Conservation (phyloP, 345 rosid species). For the Gossypium raimondii region DNA sequence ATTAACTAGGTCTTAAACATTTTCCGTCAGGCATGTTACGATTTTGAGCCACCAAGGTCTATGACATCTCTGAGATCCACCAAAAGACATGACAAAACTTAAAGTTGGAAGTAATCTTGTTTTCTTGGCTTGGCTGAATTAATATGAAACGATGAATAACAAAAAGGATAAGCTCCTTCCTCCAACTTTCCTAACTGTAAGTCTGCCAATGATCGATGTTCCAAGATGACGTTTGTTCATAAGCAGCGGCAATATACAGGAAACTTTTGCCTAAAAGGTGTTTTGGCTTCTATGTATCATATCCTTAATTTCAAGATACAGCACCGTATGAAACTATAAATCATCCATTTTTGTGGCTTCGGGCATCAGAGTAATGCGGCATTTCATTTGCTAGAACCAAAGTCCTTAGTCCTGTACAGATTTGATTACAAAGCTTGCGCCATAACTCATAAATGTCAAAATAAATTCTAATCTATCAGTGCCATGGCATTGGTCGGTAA, state of each 20-base stretch:
- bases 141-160: background rate
- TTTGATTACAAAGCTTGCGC: background rate
- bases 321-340: too few species aligned
- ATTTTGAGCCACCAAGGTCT: background rate
- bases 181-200: background rate
- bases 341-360: too few species aligned
- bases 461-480: background rate
- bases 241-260: slow-evolving; percentile 12
- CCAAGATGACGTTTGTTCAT: too few species aligned
- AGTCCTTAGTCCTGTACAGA: background rate
- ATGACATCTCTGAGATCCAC: background rate
- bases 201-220: background rate
- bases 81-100: background rate
- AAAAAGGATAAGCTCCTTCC: background rate
- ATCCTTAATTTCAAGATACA: background rate
- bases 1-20: too few species aligned
- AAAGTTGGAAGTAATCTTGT: background rate
- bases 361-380: background rate
- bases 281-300: background rate
- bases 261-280: background rate
- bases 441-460: too few species aligned
- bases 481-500: background rate
- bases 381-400: background rate
- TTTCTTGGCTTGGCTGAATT: background rate
- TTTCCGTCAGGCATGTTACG: too few species aligned